Base-by-base conservation (phyloP, 768 basidiomycete species). In the Lentinula boryana region DNA sequence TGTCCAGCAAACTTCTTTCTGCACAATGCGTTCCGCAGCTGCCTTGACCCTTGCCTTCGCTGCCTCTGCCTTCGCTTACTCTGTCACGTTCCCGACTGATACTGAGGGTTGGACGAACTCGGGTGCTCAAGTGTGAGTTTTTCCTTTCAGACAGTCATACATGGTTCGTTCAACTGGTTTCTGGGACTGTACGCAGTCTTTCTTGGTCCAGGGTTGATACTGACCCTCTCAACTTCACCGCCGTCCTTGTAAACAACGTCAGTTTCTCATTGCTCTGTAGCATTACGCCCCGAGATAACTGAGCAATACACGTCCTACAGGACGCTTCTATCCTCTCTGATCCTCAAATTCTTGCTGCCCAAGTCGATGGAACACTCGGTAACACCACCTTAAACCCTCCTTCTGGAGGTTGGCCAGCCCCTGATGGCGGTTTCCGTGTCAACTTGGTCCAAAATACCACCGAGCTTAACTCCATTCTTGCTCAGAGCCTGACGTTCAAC, bases 171-270 rank as follows among this genome's bases (percentile, higher is more conserved):
- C 1, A 12, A 15, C 50, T 51, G 31, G 13, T 13, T 32, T 31
- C 32, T n/a, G 7, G 12, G 5, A 41, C 16, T 23, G 13, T 27
- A 49, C 64, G 71, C 65, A 77, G 74, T 15, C 73, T 92, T 59
- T 61, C 74, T 5, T 95, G 92, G 92, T 53, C 70, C 1, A 79
- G 80, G 5, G 91, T 92, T 62, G 62, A 63, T 57, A 89, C 88
- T 8, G 93, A 95, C 68, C 72, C 80, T 0, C 27, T 60, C 56
- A 91, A 82, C 73, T 93, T 94, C 71, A 82, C 88, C 13, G 78
- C 81, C 52, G 74, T 91, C 54, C 78, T 95, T 51, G 79, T 77
- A 63, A 89, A 90, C 74, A 70, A 78, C 68, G 90, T 86, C 58
- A 48, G 79, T 56, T 31, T 33, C 16, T 51, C 38, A 23, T 23